Percentiles rank a stretch among this genome's conserved stretches.
Conservation (phyloP, 202 grass and related monocot species). For the Panicum hallii region DNA sequence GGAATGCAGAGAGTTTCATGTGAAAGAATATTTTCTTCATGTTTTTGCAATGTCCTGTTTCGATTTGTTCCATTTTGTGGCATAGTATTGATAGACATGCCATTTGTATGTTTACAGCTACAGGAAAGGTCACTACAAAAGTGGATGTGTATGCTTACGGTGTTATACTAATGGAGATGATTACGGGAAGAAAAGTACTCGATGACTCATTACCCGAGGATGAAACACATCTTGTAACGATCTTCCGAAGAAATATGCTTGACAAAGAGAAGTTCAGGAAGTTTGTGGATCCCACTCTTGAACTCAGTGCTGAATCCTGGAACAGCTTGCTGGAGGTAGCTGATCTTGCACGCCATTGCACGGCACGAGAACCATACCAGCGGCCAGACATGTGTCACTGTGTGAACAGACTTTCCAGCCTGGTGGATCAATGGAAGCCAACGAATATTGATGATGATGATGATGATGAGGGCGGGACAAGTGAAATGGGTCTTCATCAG, state of each 20-base stretch:
- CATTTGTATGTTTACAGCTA: constrained; percentile 68
- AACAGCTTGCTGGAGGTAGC: constrained; percentile 76
- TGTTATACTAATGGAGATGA: constrained; percentile 97
- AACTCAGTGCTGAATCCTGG: constrained; percentile 62
- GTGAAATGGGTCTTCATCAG: constrained; percentile 55
- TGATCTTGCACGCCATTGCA: constrained; percentile 87
- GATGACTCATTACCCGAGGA: constrained; percentile 86
- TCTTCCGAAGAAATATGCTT: constrained; percentile 74
- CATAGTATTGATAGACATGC: constrained; percentile 32
- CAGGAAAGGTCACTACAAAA: constrained; percentile 95
- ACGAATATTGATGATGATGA: constrained; percentile 34
- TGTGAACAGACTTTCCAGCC: constrained; percentile 74
- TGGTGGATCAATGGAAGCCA: constrained; percentile 84
- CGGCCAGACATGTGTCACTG: constrained; percentile 95
- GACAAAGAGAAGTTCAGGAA: constrained; percentile 81
- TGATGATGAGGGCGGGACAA: constrained; percentile 50
- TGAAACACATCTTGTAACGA: constrained; percentile 79
- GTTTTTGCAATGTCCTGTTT: not conserved
- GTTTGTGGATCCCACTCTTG: constrained; percentile 65
- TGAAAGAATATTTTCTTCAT: not conserved
- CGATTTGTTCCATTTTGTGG: constrained; percentile 10
- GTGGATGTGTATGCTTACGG: constrained; percentile 96
- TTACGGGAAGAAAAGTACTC: constrained; percentile 86
- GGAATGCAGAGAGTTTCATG: constrained; percentile 15
- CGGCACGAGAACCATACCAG: constrained; percentile 71